Base-by-base conservation (phyloP, 1,139 yeast species). In the Debaryomyces coudertii region DNA sequence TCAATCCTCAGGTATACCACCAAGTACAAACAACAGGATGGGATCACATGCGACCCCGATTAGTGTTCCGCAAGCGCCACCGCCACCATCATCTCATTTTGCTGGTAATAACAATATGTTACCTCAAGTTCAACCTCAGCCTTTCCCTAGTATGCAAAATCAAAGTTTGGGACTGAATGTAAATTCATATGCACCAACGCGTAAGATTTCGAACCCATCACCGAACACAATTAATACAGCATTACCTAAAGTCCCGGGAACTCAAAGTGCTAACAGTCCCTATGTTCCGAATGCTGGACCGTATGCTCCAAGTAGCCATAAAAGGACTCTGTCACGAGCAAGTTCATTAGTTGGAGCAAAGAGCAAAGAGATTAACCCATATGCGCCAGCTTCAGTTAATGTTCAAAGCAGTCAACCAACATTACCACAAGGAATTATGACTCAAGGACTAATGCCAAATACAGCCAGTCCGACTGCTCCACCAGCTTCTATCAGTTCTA, bases 221-320 rank as follows among this genome's bases (percentile, higher is more conserved):
- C 39, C 33, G n/a, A 30, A 15, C 5, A 22, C 12, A 9, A 24
- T 43, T 15, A 35, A 25, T 20, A 40, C 44, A 2, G 33, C 36
- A 12, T 20, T 33, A 11, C 40, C 49, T 8, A 37, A 36, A 24
- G 31, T 15, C 9, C 52, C 44, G 20, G 56, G 55, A 8, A 41
- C 55, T 3, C 57, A 56, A 41, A 56, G 66, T 8, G 58, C 63
- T 1, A 55, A 65, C 2, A 73, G 77, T 49, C 78, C 79, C 1
- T 75, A 75, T 52, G 75, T 75, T 18, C 80, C 80, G 1, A 67
- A 67, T 45, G 67, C 73, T 4, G 80, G 80, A 2, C 79, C 79
- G 1, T 75, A 75, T 50, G 79, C 75, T 4, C 80, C 80, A 6
- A 63, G 63, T 44, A 58, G 55, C 40, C 69, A 69, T 43, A 62